Base-by-base conservation (phyloP, 148 eudicot genomes). In the Pouteria glomerata region DNA sequence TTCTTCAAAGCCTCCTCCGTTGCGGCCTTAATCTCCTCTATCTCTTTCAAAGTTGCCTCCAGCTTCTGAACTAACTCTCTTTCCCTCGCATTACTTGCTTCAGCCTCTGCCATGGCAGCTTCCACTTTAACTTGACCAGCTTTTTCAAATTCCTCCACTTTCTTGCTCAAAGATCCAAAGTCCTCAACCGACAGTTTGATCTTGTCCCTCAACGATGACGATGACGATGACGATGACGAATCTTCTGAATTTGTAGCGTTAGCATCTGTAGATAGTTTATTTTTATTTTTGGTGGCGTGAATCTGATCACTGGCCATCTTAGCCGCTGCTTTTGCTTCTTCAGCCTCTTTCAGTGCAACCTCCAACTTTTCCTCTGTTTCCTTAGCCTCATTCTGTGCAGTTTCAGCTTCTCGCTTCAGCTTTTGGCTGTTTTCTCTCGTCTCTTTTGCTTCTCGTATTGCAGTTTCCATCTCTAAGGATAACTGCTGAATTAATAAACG, bases 1-100 rank as follows among this genome's bases (percentile, higher is more conserved):
- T 74, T 73, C 85, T 87, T 92, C 41, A 89, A 65, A 74, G 96
- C 93, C 7, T 86, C 92, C 60, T 80, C 83, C 48, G 84, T 88
- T 27, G 87, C 89, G 26, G 67, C 76, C 66, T 85, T 83, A 10
- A 88, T 35, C 27, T 81, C 87, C 71, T 88, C 87, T 1, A 83
- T 83, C 77, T 86, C 96, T 73, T 80, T 83, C 30, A 79, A 68
- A 68, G 74, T 74, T 26, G 73, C 81, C 63, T 88, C 90, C 71
- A 92, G 67, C 70, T 82, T 84, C 78, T 66, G 65, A 15, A 80
- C 82, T 2, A 80, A 78, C 64, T 79, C 89, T 63, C 69, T 83
- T 42, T 85, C 87, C 41, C 79, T 87, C 60, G 79, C 88, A 31
- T 76, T 80, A 18, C 88, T 71, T 2, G 78, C 82, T 79, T 95